Base-by-base conservation (phyloP, 2,329 filamentous ascomycete species). In the Penicillium griseofulvum region DNA sequence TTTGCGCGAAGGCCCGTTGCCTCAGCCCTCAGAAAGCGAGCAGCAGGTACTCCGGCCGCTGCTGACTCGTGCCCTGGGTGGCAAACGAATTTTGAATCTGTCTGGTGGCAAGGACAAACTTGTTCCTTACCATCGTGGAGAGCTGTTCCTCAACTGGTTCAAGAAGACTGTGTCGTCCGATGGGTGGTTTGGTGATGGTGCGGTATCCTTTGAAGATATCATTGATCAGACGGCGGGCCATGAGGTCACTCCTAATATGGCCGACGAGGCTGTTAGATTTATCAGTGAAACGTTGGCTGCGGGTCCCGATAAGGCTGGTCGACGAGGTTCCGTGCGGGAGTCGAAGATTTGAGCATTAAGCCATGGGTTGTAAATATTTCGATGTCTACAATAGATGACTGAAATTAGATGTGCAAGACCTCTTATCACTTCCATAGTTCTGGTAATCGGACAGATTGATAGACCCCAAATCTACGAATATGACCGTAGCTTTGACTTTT, bases 71-170 rank as follows among this genome's bases (percentile, higher is more conserved):
- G 69, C 65, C 42, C 58, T 80, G n/a, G 70, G 68, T 3, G 81
- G 82, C 0, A 85, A 84, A 68, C 76, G 74, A 41, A 79, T 85
- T 22, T 60, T 85, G 42, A 79, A 78, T 57, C 57, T 85, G 24
- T 77, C 79, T 24, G 83, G 83, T 17, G 81, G 77, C 1, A 73
- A 74, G 1, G 85, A 87, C 64, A 84, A 84, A 57, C 68, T 87
- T 16, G 85, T 87, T 14, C 83, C 83, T 6, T 84, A 86, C 63
- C 74, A 75, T 10, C 79, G 80, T 7, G 79, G 80, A 14, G 78
- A 84, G 62, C 74, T 78, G 0, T 86, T 87, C 62, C 60, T 87
- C 37, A 70, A 73, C 0, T 83, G 81, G 73, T 71, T 87, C 59
- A 85, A 85, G 68, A 71, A 73, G 36, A 70, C 70, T 2, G 65